These are phyloP conservation scores for Kluyveromyces aestuarii DNA, from an alignment of 805 yeast species.

Conservation along the genomic window DNA sequence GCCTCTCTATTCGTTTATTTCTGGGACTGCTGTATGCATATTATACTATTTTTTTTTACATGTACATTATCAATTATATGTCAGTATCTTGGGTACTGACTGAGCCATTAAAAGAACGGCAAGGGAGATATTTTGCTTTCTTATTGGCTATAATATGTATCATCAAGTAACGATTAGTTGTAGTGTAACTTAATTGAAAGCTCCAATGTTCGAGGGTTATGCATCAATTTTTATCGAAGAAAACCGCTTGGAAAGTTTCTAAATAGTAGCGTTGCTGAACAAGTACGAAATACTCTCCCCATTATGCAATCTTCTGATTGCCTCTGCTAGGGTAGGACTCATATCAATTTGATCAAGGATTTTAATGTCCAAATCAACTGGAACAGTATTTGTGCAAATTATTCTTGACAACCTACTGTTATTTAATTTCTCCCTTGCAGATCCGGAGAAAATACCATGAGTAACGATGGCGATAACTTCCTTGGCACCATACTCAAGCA, in stretches of 20 bases:
- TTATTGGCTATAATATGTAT: too few relatives aligned
- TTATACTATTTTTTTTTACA: too few relatives aligned
- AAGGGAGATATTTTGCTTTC: background rate
- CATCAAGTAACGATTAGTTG: too few relatives aligned
- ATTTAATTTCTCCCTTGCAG: conserved; percentile 67
- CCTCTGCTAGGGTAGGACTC: conserved; percentile 83
- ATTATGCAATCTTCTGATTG: conserved; percentile 87
- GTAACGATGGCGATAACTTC: conserved; percentile 90
- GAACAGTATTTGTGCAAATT: conserved; percentile 91
- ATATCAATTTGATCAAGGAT: conserved; percentile 71
- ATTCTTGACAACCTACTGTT: conserved; percentile 59
- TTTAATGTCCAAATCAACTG: conserved; percentile 55
- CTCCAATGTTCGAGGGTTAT: too few relatives aligned
- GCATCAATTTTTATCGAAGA: background rate
- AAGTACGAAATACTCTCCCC: conserved; percentile 91
- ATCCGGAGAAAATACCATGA: conserved; percentile 87
- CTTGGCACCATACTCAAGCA: conserved; percentile 71
- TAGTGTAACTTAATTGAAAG: too few relatives aligned
- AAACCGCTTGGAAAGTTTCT: background rate
- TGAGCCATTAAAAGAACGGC: background rate
- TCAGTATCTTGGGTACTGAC: background rate
- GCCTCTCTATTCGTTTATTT: background rate
- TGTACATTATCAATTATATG: background rate
- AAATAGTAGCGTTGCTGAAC: conserved; percentile 55
- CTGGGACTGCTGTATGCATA: background rate